Base-by-base conservation (phyloP, 2,329 filamentous ascomycete genomes). In the Hypoxylon sp. region DNA sequence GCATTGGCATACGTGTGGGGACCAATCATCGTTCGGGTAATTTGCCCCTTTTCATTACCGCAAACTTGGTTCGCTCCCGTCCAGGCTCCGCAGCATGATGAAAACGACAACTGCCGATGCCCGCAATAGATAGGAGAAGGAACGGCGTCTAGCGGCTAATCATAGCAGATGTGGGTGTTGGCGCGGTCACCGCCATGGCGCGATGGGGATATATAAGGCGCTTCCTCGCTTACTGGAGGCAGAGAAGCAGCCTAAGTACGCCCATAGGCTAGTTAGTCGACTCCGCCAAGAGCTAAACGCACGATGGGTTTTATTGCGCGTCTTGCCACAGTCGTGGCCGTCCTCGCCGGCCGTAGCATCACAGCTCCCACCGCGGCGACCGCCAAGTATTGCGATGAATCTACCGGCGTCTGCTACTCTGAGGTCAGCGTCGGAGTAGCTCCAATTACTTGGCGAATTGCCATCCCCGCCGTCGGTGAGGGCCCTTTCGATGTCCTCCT, bases 401-500 rank as follows among this genome's bases (percentile, higher is more conserved):
- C 37, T 27, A 72, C 70, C 27, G 64, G 64, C 27, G 71, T 76
- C 53, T 76, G 75, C 66, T 76, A 71, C 56, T 74, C 72, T 8
- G 72, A 75, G 61, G 49, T 69, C 48, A 66, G 59, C 14, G 68
- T 72, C 49, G 71, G 71, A 46, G 71, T 72, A 60, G 65, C 66
- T 17, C 66, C 66, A 20, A 72, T 72, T 20, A 65, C 66, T 8
- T 73, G 68, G 44, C 73, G 75, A 6, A 69, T 77, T 14, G 75
- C 74, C 3, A 64, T 77, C 17, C 75, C 75, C 10, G 58, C 64
- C 10, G 74, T 75, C 5, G 60, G 68, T 8, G n/a, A 69, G n/a
- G 74, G 68, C 0, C 73, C 74, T 13, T 77, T 77, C 42, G 75
- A 77, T 33, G 54, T 76, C 20, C 72, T 77, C 1, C 61, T 77